phyloP scores from a whole-genome alignment of 257 asterid species.

The Salvia splendens region DNA sequence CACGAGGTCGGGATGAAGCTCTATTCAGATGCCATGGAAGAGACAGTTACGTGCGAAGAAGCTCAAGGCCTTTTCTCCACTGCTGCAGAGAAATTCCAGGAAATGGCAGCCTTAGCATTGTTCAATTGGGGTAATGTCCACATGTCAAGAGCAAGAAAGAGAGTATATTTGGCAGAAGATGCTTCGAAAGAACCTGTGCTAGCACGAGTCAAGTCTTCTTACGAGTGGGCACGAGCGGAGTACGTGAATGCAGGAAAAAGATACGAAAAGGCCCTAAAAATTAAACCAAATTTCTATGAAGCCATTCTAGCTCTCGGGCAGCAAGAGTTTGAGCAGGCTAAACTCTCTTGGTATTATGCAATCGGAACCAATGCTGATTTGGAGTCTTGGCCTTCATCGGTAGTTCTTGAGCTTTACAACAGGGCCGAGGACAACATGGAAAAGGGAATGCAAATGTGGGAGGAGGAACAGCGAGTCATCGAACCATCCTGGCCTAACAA shows the following conservation, averaged over 20 bases:
- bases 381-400: conserved; percentile 61
- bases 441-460: conserved; percentile 83
- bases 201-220: conserved; percentile 48
- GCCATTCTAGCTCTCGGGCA: conserved; percentile 72
- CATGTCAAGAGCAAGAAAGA: conserved; percentile 75
- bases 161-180: conserved; percentile 58
- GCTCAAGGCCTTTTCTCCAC: conserved; percentile 62
- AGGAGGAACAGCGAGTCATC: conserved; percentile 46
- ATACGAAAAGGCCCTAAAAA: conserved; percentile 68
- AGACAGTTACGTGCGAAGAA: conserved; percentile 75
- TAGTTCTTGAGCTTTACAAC: conserved; percentile 69
- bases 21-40: conserved; percentile 80
- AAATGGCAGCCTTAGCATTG: conserved; percentile 83
- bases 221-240: conserved; percentile 72
- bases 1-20: conserved; percentile 77
- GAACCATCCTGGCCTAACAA: conserved; percentile 44
- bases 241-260: conserved; percentile 60
- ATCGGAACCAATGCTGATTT: conserved; percentile 54
- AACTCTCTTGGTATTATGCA: conserved; percentile 77
- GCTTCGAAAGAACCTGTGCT: conserved; percentile 54
- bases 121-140: conserved; percentile 88
- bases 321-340: conserved; percentile 83
- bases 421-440: conserved; percentile 78
- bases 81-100: conserved; percentile 79
- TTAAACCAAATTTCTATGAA: conserved; percentile 70